Percentiles rank a stretch among this genome's conserved stretches.
phyloP scores from a whole-genome alignment of 2,329 filamentous ascomycete genomes.

The Fusarium setosum region DNA sequence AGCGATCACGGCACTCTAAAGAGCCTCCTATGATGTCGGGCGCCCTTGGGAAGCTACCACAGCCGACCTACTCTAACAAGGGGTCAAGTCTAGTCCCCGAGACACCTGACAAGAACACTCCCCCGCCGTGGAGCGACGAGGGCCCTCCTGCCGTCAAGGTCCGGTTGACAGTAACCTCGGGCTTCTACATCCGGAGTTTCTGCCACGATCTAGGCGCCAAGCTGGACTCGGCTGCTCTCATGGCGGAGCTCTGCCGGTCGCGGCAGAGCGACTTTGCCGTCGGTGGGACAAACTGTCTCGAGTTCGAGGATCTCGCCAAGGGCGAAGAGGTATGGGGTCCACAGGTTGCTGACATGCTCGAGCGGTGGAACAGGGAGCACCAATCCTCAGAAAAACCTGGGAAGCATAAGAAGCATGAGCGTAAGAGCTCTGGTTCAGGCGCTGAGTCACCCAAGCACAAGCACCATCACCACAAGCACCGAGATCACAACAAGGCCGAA shows the following conservation, averaged over 20 bases:
- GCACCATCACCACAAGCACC: constrained; percentile 21
- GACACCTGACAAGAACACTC: constrained; percentile 57
- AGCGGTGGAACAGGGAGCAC: constrained; percentile 54
- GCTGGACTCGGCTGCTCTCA: constrained; percentile 83
- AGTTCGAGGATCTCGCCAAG: constrained; percentile 79
- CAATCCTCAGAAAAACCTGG: constrained; percentile 39
- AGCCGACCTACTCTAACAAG: constrained; percentile 51
- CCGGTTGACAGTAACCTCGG: constrained; percentile 91
- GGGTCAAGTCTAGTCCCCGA: constrained; percentile 67
- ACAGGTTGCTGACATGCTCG: constrained; percentile 67
- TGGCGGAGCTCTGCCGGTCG: constrained; percentile 85
- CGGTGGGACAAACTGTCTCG: constrained; percentile 76
- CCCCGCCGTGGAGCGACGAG: constrained; percentile 68
- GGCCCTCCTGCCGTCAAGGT: constrained; percentile 83
- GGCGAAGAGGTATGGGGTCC: constrained; percentile 88
- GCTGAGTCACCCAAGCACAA: constrained; percentile 25
- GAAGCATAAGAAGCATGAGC: constrained; percentile 34
- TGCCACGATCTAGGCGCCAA: constrained; percentile 91
- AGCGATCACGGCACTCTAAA: constrained; percentile 45
- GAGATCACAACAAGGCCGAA: constrained; percentile 32
- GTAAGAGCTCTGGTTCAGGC: background rate
- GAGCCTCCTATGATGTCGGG: constrained; percentile 67
- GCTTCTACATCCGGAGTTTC: constrained; percentile 95
- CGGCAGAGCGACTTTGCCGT: constrained; percentile 86
- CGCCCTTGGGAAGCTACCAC: constrained; percentile 63